phyloP scores from a whole-genome alignment of 1,139 yeast species.

The Magnusiomyces ingens region DNA sequence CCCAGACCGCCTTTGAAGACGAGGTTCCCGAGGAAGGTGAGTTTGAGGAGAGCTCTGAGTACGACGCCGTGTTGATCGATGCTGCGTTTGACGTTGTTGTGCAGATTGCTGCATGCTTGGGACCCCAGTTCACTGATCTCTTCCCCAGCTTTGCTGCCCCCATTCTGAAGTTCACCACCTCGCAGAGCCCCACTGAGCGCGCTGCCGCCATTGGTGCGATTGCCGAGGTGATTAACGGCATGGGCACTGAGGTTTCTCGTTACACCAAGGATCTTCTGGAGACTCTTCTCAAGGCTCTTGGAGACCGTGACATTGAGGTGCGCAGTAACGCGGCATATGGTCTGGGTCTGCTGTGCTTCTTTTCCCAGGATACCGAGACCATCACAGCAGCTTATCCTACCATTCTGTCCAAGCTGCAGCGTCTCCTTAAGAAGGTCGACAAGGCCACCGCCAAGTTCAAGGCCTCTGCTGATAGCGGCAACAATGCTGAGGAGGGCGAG shows the following conservation, averaged over 20 bases:
- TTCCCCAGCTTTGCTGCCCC: constrained; percentile 68
- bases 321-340: constrained; percentile 97
- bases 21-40: constrained; percentile 43
- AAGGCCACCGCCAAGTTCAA: constrained; percentile 38
- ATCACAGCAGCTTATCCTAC: constrained; percentile 63
- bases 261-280: constrained; percentile 64
- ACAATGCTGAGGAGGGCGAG: constrained; percentile 57
- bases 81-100: constrained; percentile 81
- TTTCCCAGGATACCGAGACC: constrained; percentile 40
- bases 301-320: constrained; percentile 80
- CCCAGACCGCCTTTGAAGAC: constrained; percentile 60
- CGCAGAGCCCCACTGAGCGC: constrained; percentile 68
- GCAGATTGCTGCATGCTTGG: constrained; percentile 65
- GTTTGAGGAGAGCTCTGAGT: constrained; percentile 71
- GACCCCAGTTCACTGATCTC: constrained; percentile 64
- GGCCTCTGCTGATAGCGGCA: constrained; percentile 32
- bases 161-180: constrained; percentile 52
- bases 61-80: constrained; percentile 80
- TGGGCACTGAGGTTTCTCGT: constrained; percentile 57
- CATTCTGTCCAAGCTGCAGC: constrained; percentile 70
- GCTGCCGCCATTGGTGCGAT: constrained; percentile 81
- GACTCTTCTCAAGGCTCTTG: constrained; percentile 59
- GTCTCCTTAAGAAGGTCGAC: constrained; percentile 71
- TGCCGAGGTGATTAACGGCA: constrained; percentile 79
- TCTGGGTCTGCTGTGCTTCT: constrained; percentile 71